These are phyloP conservation scores for Fusarium guadeloupense DNA, from an alignment of 2,329 filamentous ascomycete species.

Conservation along the genomic window DNA sequence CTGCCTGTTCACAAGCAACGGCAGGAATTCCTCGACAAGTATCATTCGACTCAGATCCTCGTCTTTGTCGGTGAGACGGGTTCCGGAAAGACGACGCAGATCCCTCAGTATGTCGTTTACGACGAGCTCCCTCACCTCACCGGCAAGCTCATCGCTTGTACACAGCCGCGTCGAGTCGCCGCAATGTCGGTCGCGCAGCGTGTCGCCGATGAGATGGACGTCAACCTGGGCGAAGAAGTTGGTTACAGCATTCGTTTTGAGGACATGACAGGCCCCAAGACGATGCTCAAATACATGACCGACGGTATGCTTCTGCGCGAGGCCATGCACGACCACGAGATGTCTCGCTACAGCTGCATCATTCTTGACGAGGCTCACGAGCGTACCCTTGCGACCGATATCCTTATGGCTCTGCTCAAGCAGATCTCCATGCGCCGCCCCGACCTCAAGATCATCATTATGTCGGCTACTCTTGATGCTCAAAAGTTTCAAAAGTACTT, in stretches of 20 bases:
- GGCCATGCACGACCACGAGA: constrained; percentile 93
- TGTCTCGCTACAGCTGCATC: constrained; percentile 94
- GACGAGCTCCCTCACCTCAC: constrained; percentile 91
- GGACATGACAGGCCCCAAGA: constrained; percentile 88
- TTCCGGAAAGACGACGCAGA: constrained; percentile 99
- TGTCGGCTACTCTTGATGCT: constrained; percentile 96
- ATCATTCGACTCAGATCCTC: constrained; percentile 93
- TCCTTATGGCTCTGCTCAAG: constrained; percentile 95
- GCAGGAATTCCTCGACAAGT: constrained; percentile 92
- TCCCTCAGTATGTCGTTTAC: constrained; percentile 97
- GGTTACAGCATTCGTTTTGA: constrained; percentile 99
- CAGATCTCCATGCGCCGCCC: constrained; percentile 82
- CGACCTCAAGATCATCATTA: constrained; percentile 98
- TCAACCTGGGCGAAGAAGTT: constrained; percentile 90
- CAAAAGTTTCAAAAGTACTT: constrained; percentile 99
- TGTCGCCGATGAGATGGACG: constrained; percentile 97
- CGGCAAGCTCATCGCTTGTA: constrained; percentile 94
- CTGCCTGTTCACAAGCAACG: constrained; percentile 93
- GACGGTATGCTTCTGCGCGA: constrained; percentile 98
- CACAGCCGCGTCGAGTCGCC: constrained; percentile 95
- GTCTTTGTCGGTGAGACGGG: constrained; percentile 99
- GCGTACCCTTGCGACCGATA: constrained; percentile 94
- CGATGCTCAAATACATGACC: constrained; percentile 99
- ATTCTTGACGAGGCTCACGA: constrained; percentile 99
- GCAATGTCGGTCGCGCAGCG: constrained; percentile 99